Base-by-base conservation (phyloP, 805 yeast genomes). In the Clavispora santaluciae region DNA sequence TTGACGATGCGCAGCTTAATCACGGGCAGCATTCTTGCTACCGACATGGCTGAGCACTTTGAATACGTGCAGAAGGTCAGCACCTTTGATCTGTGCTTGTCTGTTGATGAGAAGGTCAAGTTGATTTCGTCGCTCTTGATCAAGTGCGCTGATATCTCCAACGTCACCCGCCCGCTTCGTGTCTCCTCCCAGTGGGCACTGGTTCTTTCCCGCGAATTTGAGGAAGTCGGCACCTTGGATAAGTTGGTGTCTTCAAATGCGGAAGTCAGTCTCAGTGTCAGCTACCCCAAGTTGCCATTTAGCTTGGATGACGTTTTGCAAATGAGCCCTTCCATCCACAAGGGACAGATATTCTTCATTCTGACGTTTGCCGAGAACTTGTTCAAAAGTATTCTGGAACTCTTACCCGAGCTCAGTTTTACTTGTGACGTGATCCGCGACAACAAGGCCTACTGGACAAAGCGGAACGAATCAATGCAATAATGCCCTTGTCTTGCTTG, bases 131-230 rank as follows among this genome's bases (percentile, higher is more conserved):
- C 86, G 20, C 64, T 89, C 44, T 72, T 91, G 45, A 79, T 93
- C 45, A 93, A 93, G 66, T 88, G 95, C 61, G 97, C 98, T 3
- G 99, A 93, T 64, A 88, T 93, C 35, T 86, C 96, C 21, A 93
- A 93, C 59, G 96, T 90, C 17, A 79, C 95, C 8, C 70, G 98
- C 45, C 88, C 90, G 4, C 66, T 86, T 42, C 66, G 75, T 26
- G 78, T 87, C 2, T 82, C 91, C 17, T 76, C 86, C 1, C 81
- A 83, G 63, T 90, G 97, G 97, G 96, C 95, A 4, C 66, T 77
- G 46, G 78, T 82, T n/a, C 71, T 90, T 31, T 74, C 83, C 1
- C 67, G 85, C 46, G 97, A 90, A 61, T 86, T 89, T 51, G 73
- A 70, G 34, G 90, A 86, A 56, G 78, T 87, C 44, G 65, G 72